Percentiles rank a stretch among this genome's conserved stretches.
Conservation (phyloP, 805 yeast genomes). For the Ogataea trehalophila region DNA sequence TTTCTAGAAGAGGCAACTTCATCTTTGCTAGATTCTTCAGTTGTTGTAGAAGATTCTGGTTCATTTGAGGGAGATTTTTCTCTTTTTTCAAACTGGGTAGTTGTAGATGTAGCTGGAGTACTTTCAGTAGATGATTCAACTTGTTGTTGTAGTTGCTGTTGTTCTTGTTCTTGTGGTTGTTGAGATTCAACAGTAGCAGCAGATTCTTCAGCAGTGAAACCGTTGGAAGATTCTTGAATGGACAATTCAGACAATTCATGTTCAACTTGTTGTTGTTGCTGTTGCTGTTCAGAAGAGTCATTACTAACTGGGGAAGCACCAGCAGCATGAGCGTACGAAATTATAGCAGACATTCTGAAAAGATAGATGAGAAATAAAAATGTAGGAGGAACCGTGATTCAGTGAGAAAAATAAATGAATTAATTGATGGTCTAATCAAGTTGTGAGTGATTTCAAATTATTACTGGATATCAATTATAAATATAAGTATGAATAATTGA, state of each 20-base stretch:
- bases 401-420: no score
- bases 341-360: slow-evolving; percentile 22
- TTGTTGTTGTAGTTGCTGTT: no score
- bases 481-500: no score
- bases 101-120: neutral
- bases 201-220: neutral
- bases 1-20: slow-evolving; percentile 17
- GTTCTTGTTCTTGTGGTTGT: neutral
- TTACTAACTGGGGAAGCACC: slow-evolving; percentile 18
- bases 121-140: neutral
- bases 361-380: neutral
- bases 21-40: slow-evolving; percentile 16
- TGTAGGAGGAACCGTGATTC: neutral
- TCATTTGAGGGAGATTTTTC: slow-evolving; percentile 5
- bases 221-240: neutral
- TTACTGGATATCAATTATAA: no score
- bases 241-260: slow-evolving; percentile 9
- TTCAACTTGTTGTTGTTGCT: slow-evolving; percentile 8
- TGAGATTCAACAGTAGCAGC: neutral
- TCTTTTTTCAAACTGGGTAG: slow-evolving; percentile 4
- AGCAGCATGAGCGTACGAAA: slow-evolving; percentile 32
- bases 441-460: no score
- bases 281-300: slow-evolving; percentile 5
- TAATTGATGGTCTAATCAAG: no score
- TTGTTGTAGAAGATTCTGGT: slow-evolving; percentile 3